Evolutionary conservation across 805 yeast genomes (phyloP).

Genomic region (Nakazawaea sp.): DNA sequence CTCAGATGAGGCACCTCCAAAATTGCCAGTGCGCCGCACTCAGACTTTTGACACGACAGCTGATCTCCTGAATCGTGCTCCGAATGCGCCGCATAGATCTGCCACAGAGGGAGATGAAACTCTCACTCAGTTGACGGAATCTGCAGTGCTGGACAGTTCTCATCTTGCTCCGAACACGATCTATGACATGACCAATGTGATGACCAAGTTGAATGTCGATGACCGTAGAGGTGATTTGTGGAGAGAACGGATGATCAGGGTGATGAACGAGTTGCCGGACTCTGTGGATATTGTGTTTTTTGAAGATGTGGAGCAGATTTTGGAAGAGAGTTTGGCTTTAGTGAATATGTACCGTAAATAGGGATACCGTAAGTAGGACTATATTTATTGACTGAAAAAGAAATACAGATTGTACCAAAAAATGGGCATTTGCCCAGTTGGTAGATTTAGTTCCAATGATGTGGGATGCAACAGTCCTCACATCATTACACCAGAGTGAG

Average conservation of each 20-base stretch:
- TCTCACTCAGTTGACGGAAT: neutral
- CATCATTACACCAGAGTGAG: no score
- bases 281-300: conserved; percentile 33
- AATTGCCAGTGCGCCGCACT: conserved; percentile 8
- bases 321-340: conserved; percentile 22
- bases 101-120: conserved; percentile 3
- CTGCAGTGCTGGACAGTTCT: conserved; percentile 2
- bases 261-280: conserved; percentile 32
- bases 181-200: conserved; percentile 11
- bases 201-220: conserved; percentile 18
- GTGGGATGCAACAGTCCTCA: no score
- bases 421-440: no score
- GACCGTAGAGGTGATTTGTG: conserved; percentile 51
- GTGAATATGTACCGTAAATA: neutral
- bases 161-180: conserved; percentile 8
- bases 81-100: conserved; percentile 2
- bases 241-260: conserved; percentile 43
- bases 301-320: conserved; percentile 33
- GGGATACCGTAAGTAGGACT: no score
- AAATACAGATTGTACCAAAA: no score
- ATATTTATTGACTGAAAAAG: no score
- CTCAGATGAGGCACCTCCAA: conserved; percentile 8
- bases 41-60: conserved; percentile 1
- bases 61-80: neutral
- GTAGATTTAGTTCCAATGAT: no score